Evolutionary conservation across 495 filamentous ascomycete genomes (phyloP).

Genomic region (Lindgomyces ingoldianus): DNA sequence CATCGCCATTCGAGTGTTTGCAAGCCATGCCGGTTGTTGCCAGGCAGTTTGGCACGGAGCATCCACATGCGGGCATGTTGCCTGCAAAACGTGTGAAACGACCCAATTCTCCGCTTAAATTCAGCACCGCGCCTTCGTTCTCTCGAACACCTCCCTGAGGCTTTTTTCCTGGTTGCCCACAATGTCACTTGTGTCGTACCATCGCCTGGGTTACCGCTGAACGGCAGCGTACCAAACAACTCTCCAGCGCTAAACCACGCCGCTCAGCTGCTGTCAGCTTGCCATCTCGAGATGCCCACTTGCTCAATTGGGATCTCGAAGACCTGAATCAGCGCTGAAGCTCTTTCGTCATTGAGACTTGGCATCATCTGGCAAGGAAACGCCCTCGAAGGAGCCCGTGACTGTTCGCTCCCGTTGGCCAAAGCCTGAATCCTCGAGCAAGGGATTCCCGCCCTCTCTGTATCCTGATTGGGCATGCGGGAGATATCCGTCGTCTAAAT

Average conservation of each 20-base stretch:
- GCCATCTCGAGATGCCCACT: slow-evolving; percentile 6
- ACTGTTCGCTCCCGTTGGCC: slow-evolving; percentile 18
- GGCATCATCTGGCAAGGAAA: slow-evolving; percentile 26
- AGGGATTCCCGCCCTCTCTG: not conserved
- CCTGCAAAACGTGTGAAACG: slow-evolving; percentile 26
- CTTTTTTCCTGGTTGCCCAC: not conserved
- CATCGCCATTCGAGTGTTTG: not conserved
- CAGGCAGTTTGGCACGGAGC: not conserved
- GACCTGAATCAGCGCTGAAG: slow-evolving; percentile 11
- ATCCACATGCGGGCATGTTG: slow-evolving; percentile 18
- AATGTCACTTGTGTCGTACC: slow-evolving; percentile 7
- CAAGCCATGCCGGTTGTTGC: not conserved
- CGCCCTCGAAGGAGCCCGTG: slow-evolving; percentile 7
- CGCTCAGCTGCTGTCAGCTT: not conserved
- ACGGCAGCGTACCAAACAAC: not conserved
- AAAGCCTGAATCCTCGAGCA: slow-evolving; percentile 16
- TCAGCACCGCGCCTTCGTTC: not conserved
- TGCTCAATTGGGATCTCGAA: slow-evolving; percentile 14
- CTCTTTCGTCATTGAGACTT: slow-evolving; percentile 32
- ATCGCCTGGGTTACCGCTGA: slow-evolving; percentile 10
- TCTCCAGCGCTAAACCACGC: not conserved
- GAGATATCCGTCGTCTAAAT: slow-evolving; percentile 33
- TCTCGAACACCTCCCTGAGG: not conserved
- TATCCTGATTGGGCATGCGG: slow-evolving; percentile 29
- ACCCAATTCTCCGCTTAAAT: slow-evolving; percentile 27